Evolutionary conservation across 164 flowering plant genomes (phyloP).

Genomic region (Piper betle): DNA sequence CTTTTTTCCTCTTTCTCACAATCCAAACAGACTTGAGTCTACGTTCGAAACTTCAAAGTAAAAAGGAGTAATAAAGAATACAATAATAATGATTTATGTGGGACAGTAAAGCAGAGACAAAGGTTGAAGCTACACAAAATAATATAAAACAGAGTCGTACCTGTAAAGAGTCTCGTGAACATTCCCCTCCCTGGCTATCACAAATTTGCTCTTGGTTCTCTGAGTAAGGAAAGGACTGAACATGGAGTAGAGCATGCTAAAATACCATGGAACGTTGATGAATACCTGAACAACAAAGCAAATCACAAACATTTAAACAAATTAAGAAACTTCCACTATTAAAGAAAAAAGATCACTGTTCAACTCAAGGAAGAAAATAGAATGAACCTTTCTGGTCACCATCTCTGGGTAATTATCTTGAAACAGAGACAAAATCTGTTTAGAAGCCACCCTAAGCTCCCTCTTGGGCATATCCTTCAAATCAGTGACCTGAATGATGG

Average conservation of each 20-base stretch:
- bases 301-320: neutral
- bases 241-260: no score
- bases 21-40: no score
- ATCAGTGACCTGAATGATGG: no score
- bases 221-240: no score
- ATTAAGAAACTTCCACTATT: neutral
- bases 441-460: slow-evolving; percentile 79
- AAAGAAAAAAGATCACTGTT: neutral
- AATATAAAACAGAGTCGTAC: slow-evolving; percentile 78
- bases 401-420: slow-evolving; percentile 98
- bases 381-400: slow-evolving; percentile 79
- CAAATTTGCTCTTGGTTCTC: no score
- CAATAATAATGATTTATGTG: neutral
- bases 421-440: slow-evolving; percentile 71
- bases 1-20: no score
- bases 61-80: no score
- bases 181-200: slow-evolving; percentile 29
- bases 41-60: no score
- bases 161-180: slow-evolving; percentile 29
- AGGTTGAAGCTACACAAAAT: slow-evolving; percentile 42
- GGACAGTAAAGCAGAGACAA: neutral
- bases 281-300: slow-evolving; percentile 39
- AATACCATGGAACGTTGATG: slow-evolving; percentile 52
- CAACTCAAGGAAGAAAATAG: neutral
- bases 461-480: no score